Conservation (phyloP, 2,329 filamentous ascomycete genomes). For the Delphinella strobiligena region DNA sequence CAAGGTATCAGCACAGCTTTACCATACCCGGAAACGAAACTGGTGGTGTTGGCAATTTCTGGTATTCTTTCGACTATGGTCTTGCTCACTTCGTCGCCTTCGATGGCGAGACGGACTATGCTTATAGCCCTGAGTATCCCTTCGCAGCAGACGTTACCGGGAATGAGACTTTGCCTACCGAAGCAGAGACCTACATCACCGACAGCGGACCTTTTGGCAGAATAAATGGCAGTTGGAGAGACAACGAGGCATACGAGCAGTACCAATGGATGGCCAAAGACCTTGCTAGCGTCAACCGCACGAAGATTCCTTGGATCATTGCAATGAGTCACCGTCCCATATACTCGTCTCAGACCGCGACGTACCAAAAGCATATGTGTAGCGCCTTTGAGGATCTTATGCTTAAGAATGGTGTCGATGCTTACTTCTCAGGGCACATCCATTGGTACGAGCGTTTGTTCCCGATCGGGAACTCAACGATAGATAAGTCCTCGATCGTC, state of each 20-base stretch:
- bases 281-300: slow-evolving; percentile 32
- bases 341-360: slow-evolving; percentile 33
- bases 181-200: slow-evolving; percentile 33
- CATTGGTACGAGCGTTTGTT: slow-evolving; percentile 36
- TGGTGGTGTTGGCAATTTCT: slow-evolving; percentile 40
- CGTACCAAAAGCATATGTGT: slow-evolving; percentile 33
- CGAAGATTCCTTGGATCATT: slow-evolving; percentile 38
- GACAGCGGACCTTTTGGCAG: slow-evolving; percentile 38
- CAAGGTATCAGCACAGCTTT: slow-evolving; percentile 40
- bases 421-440: slow-evolving; percentile 32
- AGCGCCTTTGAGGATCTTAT: slow-evolving; percentile 35
- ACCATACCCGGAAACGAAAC: slow-evolving; percentile 37
- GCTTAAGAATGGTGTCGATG: slow-evolving; percentile 34
- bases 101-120: slow-evolving; percentile 39
- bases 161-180: slow-evolving; percentile 28
- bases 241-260: slow-evolving; percentile 34
- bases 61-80: slow-evolving; percentile 45
- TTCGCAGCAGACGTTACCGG: slow-evolving; percentile 32
- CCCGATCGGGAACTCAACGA: slow-evolving; percentile 28
- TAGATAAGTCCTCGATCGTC: slow-evolving; percentile 30
- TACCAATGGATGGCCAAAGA: slow-evolving; percentile 37
- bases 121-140: slow-evolving; percentile 34
- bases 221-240: slow-evolving; percentile 27
- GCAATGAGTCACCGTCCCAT: slow-evolving; percentile 39
- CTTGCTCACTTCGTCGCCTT: slow-evolving; percentile 40